phyloP scores from a whole-genome alignment of 2,329 filamentous ascomycete species.

The Trichoderma endophyticum region DNA sequence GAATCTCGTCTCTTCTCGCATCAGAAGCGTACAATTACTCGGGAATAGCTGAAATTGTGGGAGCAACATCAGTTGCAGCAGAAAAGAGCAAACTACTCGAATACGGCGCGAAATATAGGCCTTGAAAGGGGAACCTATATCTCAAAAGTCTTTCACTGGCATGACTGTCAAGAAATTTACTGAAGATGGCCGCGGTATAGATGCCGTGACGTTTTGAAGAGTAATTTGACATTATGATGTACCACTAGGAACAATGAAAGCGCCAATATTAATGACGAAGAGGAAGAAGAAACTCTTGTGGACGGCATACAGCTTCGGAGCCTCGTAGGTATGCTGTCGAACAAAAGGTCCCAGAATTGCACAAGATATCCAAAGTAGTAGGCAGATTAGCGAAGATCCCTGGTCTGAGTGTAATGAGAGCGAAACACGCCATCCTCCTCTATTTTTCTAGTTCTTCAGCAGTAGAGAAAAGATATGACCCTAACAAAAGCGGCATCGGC shows the following conservation, averaged over 20 bases:
- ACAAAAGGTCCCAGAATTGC: background rate
- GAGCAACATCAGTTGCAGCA: constrained; percentile 39
- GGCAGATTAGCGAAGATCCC: background rate
- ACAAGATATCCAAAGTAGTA: background rate
- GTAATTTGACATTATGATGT: constrained; percentile 55
- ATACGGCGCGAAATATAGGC: constrained; percentile 77
- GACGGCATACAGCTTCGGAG: constrained; percentile 17
- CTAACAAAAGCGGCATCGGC: constrained; percentile 67
- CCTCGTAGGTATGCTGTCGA: background rate
- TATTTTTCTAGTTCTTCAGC: constrained; percentile 72
- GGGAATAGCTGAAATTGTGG: background rate
- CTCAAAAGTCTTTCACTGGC: constrained; percentile 79
- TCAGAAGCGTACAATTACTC: no score
- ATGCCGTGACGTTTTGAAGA: constrained; percentile 76
- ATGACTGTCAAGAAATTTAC: constrained; percentile 61
- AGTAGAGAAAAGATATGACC: constrained; percentile 62
- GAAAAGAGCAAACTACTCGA: constrained; percentile 52
- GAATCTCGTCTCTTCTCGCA: no score
- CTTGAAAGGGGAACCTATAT: constrained; percentile 76
- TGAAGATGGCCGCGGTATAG: no score
- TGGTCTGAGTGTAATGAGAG: background rate
- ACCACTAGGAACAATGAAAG: background rate
- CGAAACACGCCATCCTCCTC: constrained; percentile 61
- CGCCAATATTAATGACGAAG: background rate
- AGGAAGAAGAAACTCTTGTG: background rate